These are phyloP conservation scores for Lonicera japonica DNA, from an alignment of 129 eudicot species.

Conservation along the genomic window DNA sequence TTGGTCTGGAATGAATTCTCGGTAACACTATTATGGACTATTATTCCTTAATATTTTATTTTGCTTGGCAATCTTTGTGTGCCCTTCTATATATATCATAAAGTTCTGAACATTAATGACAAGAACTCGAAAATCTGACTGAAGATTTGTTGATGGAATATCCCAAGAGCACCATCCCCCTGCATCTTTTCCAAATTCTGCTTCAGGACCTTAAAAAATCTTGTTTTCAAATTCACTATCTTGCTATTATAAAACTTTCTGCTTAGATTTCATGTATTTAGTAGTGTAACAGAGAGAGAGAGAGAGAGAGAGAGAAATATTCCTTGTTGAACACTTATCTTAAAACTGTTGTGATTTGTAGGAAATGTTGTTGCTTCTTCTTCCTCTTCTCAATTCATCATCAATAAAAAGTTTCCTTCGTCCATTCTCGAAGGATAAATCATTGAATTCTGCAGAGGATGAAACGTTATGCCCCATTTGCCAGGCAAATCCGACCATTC, in stretches of 20 bases:
- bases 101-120: not conserved
- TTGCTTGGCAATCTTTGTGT: not conserved
- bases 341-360: slow-evolving; percentile 28
- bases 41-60: not conserved
- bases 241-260: too few species aligned
- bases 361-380: slow-evolving; percentile 97
- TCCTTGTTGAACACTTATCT: slow-evolving; percentile 38
- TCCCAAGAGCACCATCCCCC: not conserved
- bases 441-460: slow-evolving; percentile 62
- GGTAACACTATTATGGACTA: slow-evolving; percentile 32
- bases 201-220: not conserved
- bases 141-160: not conserved
- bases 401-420: slow-evolving; percentile 63
- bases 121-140: not conserved
- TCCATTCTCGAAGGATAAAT: slow-evolving; percentile 82
- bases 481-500: slow-evolving; percentile 69
- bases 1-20: slow-evolving; percentile 99
- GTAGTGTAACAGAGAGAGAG: not conserved
- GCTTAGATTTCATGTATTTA: slow-evolving; percentile 29
- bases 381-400: slow-evolving; percentile 96
- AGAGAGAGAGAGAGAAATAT: slow-evolving; percentile 40
- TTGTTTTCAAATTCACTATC: too few species aligned
- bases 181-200: not conserved
- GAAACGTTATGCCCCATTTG: slow-evolving; percentile 91
- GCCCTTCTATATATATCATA: not conserved